A percentile compares a stretch with the other conserved stretches of the same genome.
Evolutionary conservation across 1,284 basidiomycete species (phyloP).

Genomic region (Leccinum holopus): DNA sequence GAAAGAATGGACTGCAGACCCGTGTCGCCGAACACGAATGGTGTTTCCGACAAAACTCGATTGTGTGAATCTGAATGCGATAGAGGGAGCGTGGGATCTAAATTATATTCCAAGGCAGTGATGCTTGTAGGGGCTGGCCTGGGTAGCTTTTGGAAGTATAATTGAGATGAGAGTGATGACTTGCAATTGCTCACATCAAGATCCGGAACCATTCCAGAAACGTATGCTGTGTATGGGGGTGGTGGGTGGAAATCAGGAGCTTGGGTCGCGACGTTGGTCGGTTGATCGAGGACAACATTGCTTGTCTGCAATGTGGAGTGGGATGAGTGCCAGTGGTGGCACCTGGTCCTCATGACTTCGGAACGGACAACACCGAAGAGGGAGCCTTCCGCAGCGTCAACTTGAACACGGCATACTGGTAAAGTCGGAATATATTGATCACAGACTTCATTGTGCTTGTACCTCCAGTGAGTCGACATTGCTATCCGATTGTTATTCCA

Average conservation of each 20-base stretch:
- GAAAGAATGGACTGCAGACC: not conserved
- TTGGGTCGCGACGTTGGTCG: not conserved
- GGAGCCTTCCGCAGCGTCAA: not conserved
- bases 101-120: too few relatives aligned
- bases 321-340: not conserved
- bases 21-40: not conserved
- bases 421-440: not conserved
- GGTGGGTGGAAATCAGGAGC: not conserved
- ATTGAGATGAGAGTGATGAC: not conserved
- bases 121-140: too few relatives aligned
- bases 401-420: not conserved
- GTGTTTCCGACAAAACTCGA: not conserved
- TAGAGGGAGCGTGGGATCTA: not conserved
- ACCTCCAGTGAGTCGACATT: not conserved
- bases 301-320: not conserved
- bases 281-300: not conserved
- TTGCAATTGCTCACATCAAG: not conserved
- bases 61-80: too few relatives aligned
- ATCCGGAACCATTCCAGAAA: not conserved
- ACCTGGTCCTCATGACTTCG: not conserved
- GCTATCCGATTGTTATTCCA: not conserved
- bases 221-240: not conserved
- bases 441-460: not conserved
- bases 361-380: not conserved
- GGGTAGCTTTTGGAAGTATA: not conserved